Conservation (phyloP, 2,329 filamentous ascomycete genomes). For the Aspergillus sp. region DNA sequence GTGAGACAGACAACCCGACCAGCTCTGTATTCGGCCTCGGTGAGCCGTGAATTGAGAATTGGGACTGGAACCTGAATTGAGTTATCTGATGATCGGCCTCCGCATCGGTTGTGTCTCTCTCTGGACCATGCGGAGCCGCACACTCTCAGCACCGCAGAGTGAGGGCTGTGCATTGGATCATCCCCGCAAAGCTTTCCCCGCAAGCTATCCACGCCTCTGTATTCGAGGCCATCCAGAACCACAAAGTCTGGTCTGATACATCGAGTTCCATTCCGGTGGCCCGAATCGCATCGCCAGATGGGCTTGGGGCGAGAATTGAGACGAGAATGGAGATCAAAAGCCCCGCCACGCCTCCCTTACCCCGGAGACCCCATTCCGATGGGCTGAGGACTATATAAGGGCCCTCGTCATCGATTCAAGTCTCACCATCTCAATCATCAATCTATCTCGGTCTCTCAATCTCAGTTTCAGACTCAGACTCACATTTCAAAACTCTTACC, state of each 20-base stretch:
- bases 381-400: neutral
- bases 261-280: neutral
- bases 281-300: neutral
- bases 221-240: no score
- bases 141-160: no score
- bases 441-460: neutral
- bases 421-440: neutral
- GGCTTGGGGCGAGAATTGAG: no score
- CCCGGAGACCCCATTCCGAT: neutral
- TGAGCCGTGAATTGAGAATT: no score
- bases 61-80: no score
- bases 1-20: no score
- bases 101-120: no score
- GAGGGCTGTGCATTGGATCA: no score
- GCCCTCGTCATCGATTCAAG: neutral
- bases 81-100: no score
- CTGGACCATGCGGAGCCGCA: no score
- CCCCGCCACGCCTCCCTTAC: neutral
- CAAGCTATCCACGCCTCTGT: neutral
- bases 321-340: neutral
- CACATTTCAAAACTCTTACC: neutral
- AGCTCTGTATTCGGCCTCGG: no score
- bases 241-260: neutral
- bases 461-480: no score
- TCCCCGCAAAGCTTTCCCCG: neutral